Conservation (phyloP, 768 basidiomycete species). For the Lactarius akahatsu region DNA sequence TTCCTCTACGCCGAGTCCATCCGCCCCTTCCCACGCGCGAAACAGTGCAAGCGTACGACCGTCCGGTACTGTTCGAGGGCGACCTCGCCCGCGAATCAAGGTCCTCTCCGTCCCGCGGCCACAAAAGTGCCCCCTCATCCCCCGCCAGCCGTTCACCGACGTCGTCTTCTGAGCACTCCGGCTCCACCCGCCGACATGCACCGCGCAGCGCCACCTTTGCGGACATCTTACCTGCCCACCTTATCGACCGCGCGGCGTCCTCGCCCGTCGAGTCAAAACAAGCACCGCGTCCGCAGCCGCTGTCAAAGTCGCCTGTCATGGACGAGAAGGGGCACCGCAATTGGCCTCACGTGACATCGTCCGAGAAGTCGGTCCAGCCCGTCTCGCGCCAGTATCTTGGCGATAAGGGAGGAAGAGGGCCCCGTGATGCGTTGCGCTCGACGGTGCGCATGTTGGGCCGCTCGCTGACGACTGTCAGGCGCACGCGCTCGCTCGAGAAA, state of each 20-base stretch:
- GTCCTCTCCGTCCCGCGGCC: neutral
- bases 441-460: constrained; percentile 12
- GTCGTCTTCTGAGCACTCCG: no score
- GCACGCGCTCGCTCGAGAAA: neutral
- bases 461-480: neutral
- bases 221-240: constrained; percentile 20
- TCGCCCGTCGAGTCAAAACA: neutral
- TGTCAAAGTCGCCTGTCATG: neutral
- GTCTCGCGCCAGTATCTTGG: neutral
- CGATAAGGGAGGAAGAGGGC: neutral
- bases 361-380: neutral
- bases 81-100: neutral
- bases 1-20: neutral
- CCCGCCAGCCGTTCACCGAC: neutral
- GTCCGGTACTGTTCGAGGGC: constrained; percentile 22
- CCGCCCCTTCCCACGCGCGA: neutral
- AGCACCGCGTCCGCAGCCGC: neutral
- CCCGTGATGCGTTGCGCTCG: constrained; percentile 4
- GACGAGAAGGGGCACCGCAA: neutral
- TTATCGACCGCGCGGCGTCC: constrained; percentile 7
- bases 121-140: neutral
- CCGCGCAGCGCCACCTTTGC: constrained; percentile 17
- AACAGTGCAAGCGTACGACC: constrained; percentile 23
- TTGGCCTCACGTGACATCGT: neutral
- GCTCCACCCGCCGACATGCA: neutral